Conservation (phyloP, 192 early-diverging fungal genomes). For the Coemansia guatemalensis region DNA sequence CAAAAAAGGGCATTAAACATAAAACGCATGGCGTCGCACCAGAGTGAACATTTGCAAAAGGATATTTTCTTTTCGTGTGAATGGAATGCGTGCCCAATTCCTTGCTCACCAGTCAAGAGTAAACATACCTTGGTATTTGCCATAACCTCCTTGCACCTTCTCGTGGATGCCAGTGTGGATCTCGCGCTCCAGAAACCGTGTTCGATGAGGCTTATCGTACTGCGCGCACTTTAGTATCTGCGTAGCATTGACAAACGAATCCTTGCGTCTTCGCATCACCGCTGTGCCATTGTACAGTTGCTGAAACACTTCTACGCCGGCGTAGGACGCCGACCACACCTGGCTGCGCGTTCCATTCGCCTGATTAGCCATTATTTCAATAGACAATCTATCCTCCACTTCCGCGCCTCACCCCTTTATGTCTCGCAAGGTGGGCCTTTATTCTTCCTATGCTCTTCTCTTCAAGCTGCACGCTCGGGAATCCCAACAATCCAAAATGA, state of each 20-base stretch:
- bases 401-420: background rate
- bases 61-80: background rate
- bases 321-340: conserved; percentile 57
- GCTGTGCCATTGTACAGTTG: conserved; percentile 67
- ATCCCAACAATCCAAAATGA: background rate
- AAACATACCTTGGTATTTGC: conserved; percentile 83
- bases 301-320: conserved; percentile 78
- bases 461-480: background rate
- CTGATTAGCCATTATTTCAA: background rate
- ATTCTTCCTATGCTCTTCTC: background rate
- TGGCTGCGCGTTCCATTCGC: conserved; percentile 15
- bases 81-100: background rate
- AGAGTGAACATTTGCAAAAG: background rate
- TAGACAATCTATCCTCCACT: background rate
- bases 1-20: background rate
- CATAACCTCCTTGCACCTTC: conserved; percentile 95
- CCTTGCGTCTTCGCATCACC: conserved; percentile 78
- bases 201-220: conserved; percentile 80
- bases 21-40: background rate
- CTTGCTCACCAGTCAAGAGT: background rate
- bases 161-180: conserved; percentile 80
- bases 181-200: conserved; percentile 87
- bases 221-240: conserved; percentile 92
- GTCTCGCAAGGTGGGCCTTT: background rate
- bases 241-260: conserved; percentile 86